Base-by-base conservation (phyloP, 805 yeast genomes). In the Candida loeiensis region DNA sequence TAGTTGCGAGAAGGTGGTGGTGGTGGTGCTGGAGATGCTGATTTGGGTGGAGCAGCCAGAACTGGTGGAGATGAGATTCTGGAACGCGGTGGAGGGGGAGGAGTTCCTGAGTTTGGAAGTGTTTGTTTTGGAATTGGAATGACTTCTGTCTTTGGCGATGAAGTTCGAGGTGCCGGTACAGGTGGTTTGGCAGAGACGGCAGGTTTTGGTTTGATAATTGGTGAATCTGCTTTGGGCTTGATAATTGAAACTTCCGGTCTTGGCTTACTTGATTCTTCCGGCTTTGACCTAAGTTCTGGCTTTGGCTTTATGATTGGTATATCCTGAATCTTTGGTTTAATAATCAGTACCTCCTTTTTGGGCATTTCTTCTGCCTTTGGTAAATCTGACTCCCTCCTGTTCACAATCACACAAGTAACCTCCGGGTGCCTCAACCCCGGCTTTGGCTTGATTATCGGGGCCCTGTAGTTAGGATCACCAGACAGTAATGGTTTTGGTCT, bases 1-100 rank as follows among this genome's bases (percentile, higher is more conserved):
- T 51, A 51, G 32, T 44, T 46, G 32, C 59, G 47, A 2, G 56
- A 48, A n/a, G 64, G 61, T 4, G 71, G 71, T 0, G 71, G 68
- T 3, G 64, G 55, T 3, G 69, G 40, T 20, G 17, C 26, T 25
- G 37, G 26, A 34, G 29, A 14, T 25, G 25, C 24, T 4, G 27
- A 20, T 34, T 21, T 27, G 4, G 38, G 42, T 25, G 33, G 27
- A 11, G 27, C 13, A 6, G 27, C 27, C 6, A 35, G 35, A 22
- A 24, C 21, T 6, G 30, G 30, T 11, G 39, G 37, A 22, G 31
- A 17, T 14, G 30, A 14, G 11, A 15, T 30, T 15, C 21, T 35
- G 11, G 15, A 29, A 13, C 38, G 28, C 11, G 39, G 39, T 21
- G 30, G 30, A 28, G 32, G 9, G 15, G 32, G 32, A 5, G 32